Evolutionary conservation across 805 yeast species (phyloP).

Genomic region (Naumovozyma castellii): DNA sequence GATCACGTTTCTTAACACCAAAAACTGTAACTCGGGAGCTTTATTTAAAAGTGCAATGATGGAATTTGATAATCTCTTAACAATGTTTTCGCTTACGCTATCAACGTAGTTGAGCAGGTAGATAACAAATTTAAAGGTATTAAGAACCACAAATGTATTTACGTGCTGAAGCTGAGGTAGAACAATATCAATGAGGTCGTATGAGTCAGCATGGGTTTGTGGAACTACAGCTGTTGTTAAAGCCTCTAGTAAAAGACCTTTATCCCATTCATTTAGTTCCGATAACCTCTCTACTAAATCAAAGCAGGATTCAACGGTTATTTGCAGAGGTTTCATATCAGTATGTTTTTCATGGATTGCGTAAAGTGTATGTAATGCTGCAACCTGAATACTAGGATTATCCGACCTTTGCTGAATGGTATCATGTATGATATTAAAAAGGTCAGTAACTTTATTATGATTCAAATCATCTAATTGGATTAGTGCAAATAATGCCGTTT

Average conservation of each 20-base stretch:
- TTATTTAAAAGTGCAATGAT: conserved; percentile 60
- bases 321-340: conserved; percentile 25
- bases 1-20: conserved; percentile 72
- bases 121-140: conserved; percentile 60
- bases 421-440: conserved; percentile 27
- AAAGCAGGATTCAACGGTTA: conserved; percentile 34
- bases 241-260: conserved; percentile 54
- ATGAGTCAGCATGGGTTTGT: conserved; percentile 54
- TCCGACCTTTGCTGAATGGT: conserved; percentile 36
- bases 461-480: conserved; percentile 56
- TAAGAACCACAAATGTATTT: conserved; percentile 72
- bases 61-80: conserved; percentile 57
- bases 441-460: conserved; percentile 39
- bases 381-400: conserved; percentile 56
- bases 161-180: conserved; percentile 71
- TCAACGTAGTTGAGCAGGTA: conserved; percentile 66
- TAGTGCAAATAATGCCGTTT: conserved; percentile 59
- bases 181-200: conserved; percentile 50
- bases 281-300: conserved; percentile 31
- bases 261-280: conserved; percentile 58
- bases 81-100: conserved; percentile 45
- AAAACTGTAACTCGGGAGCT: conserved; percentile 75
- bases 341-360: conserved; percentile 48
- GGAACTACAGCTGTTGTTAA: conserved; percentile 60
- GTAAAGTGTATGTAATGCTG: conserved; percentile 59